Percentiles rank a stretch among this genome's conserved stretches.
phyloP scores from a whole-genome alignment of 148 eudicot species.

The Arbutus unedo region DNA sequence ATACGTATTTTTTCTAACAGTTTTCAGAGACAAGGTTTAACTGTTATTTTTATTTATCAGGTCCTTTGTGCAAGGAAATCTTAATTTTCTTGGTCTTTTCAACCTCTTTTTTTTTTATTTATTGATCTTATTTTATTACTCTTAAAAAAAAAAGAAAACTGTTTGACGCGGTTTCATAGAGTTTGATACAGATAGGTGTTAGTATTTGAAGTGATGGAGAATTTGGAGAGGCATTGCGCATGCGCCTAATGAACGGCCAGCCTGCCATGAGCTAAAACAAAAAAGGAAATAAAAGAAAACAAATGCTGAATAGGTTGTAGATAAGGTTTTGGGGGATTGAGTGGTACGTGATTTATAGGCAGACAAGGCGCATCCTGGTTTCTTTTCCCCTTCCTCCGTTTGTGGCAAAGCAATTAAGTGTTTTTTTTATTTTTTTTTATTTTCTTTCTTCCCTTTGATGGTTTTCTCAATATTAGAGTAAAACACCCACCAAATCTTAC shows the following conservation, averaged over 20 bases:
- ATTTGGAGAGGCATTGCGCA: not conserved
- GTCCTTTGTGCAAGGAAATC: not conserved
- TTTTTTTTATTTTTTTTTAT: not conserved
- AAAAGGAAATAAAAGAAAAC: not conserved
- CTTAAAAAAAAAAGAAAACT: too few species aligned
- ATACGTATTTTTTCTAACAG: too few species aligned
- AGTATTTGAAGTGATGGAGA: not conserved
- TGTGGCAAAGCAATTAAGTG: conserved; percentile 20
- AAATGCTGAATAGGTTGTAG: conserved; percentile 4
- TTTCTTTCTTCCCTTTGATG: not conserved
- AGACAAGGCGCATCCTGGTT: conserved; percentile 34
- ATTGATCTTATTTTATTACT: too few species aligned
- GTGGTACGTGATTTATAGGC: conserved; percentile 25
- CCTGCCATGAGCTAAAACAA: not conserved
- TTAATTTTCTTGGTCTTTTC: not conserved
- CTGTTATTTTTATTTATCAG: not conserved
- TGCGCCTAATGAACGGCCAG: not conserved
- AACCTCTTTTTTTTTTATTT: not conserved
- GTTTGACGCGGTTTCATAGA: too few species aligned
- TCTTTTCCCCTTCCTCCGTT: conserved; percentile 15
- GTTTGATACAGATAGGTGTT: too few species aligned
- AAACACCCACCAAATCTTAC: not conserved
- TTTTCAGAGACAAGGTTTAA: too few species aligned
- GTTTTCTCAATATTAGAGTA: not conserved
- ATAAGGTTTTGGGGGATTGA: conserved; percentile 13